Evolutionary conservation across 805 yeast genomes (phyloP).

Genomic region (Schizosaccharomyces octosporus): DNA sequence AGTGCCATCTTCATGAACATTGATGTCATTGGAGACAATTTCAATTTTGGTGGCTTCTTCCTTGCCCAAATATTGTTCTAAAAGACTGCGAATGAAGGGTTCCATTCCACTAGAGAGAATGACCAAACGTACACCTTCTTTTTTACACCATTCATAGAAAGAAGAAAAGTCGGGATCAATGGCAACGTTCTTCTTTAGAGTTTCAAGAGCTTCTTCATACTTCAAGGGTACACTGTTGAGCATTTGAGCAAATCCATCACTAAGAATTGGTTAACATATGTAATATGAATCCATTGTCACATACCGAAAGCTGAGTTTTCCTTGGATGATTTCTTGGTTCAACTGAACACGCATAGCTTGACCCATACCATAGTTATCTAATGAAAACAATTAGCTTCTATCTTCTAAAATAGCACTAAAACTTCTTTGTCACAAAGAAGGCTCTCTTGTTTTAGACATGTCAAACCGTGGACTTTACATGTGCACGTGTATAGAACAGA

Average conservation of each 20-base stretch:
- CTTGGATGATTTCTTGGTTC: slow-evolving; percentile 50
- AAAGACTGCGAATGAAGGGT: slow-evolving; percentile 62
- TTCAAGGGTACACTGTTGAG: slow-evolving; percentile 53
- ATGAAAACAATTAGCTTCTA: background rate
- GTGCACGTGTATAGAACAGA: too few species aligned
- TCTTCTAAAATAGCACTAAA: background rate
- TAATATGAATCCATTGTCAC: background rate
- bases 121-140: slow-evolving; percentile 51
- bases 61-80: slow-evolving; percentile 49
- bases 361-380: slow-evolving; percentile 70
- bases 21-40: slow-evolving; percentile 60
- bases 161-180: slow-evolving; percentile 78
- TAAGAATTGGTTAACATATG: slow-evolving; percentile 10
- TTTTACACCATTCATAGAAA: slow-evolving; percentile 57
- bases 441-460: too few species aligned
- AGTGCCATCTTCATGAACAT: slow-evolving; percentile 25
- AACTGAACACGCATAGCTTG: slow-evolving; percentile 35
- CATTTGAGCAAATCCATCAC: slow-evolving; percentile 38
- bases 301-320: slow-evolving; percentile 27
- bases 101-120: slow-evolving; percentile 86
- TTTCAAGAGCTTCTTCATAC: slow-evolving; percentile 57
- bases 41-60: slow-evolving; percentile 48
- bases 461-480: too few species aligned
- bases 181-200: slow-evolving; percentile 34
- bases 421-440: too few species aligned